Conservation (phyloP, 768 basidiomycete genomes). For the Favolaschia claudopus region DNA sequence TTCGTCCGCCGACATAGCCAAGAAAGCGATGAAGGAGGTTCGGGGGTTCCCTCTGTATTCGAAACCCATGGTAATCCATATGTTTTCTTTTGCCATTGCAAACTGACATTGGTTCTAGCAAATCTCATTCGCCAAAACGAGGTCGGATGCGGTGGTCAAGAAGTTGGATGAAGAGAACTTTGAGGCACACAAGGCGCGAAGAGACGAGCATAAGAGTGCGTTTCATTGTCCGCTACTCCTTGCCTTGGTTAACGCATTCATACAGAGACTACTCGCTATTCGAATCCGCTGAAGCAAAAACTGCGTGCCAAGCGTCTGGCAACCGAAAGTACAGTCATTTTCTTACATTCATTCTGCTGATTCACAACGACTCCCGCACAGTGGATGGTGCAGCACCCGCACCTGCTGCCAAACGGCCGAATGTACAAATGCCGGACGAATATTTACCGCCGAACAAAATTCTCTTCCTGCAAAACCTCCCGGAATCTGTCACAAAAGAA, state of each 20-base stretch:
- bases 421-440: slow-evolving; percentile 99
- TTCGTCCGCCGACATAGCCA: slow-evolving; percentile 79
- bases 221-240: slow-evolving; percentile 8
- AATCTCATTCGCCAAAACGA: slow-evolving; percentile 91
- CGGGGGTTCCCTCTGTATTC: slow-evolving; percentile 94
- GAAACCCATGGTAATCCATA: slow-evolving; percentile 85
- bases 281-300: slow-evolving; percentile 91
- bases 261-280: slow-evolving; percentile 80
- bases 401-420: slow-evolving; percentile 77
- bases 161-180: slow-evolving; percentile 68
- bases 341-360: background rate
- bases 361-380: slow-evolving; percentile 35
- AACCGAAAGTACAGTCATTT: slow-evolving; percentile 66
- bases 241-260: slow-evolving; percentile 9
- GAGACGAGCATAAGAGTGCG: slow-evolving; percentile 89
- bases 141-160: slow-evolving; percentile 91
- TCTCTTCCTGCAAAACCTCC: slow-evolving; percentile 96
- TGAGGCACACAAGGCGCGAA: slow-evolving; percentile 76
- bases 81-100: background rate
- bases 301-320: slow-evolving; percentile 83
- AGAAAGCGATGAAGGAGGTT: slow-evolving; percentile 91
- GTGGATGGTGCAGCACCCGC: slow-evolving; percentile 74
- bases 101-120: slow-evolving; percentile 61
- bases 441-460: slow-evolving; percentile 99
- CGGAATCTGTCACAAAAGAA: slow-evolving; percentile 92